Evolutionary conservation across 177 flowering plant genomes (phyloP), one percentile per base, ranked within the genome.

Genomic region (Vitis hybrid): DNA sequence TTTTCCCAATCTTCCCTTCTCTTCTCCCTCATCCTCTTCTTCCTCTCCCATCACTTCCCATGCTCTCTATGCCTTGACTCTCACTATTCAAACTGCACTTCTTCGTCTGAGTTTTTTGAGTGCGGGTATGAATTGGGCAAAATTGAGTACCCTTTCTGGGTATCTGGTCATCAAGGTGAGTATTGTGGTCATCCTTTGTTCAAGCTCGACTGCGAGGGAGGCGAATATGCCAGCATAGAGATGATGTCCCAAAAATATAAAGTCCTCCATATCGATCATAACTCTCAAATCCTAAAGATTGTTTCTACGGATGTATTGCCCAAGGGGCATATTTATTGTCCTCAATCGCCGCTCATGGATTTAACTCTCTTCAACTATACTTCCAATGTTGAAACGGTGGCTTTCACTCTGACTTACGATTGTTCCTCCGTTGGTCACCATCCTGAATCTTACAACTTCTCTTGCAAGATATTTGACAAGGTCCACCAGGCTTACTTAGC

Each of bases 131-230:
- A 32, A 1, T 11, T 66, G 9, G 13, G 1, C 11, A 32, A 54
- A 19, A 19, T 73, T 40, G 8, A 48, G 3, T 73, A 61, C 27
- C 76, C 76, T 54, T 73, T 73, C 67, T 73, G 71, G 71, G 62
- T 62, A 1, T 11, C 15, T 7, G 50, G 15, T 19, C 52, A 32
- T 5, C 35, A 66, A 32, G 62, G 67, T 6, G 11, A 8, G 3
- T 32, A 32, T 54, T 73, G 75, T 11, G 71, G 75, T 12, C 52
- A 9, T 9, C 14, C 32, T 15, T 62, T 40, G 12, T 71, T 54
- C 62, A 14, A 64, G 19, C 67, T 71, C 54, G 46, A 6, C 1
- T 56, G 62, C 15, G 1, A 1, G 1, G 27, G 13, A 6, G n/a
- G 14, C 27, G 5, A 30, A 19, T 2, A 6, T 15, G 46, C 72